These are phyloP conservation scores for Chamaenerion angustifolium DNA, from an alignment of 345 rosid species.

Conservation along the genomic window DNA sequence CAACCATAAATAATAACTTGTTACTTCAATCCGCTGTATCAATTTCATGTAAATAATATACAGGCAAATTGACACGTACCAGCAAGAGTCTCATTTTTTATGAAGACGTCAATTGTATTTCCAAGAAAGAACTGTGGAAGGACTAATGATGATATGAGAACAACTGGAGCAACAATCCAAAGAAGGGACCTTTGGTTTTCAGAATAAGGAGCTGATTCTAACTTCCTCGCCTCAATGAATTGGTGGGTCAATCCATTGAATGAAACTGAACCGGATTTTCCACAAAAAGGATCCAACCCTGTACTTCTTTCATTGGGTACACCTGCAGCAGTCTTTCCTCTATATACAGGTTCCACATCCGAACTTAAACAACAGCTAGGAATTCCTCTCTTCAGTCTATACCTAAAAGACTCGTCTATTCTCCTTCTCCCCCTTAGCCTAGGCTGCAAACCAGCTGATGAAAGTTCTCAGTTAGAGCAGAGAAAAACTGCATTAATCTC, in stretches of 20 bases:
- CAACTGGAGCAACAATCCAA: conserved; percentile 66
- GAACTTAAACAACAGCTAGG: conserved; percentile 22
- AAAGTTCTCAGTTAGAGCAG: background rate
- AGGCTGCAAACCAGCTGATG: conserved; percentile 15
- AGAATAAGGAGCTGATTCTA: conserved; percentile 54
- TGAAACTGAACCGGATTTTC: conserved; percentile 74
- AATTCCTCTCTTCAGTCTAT: conserved; percentile 15
- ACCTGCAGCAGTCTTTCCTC: conserved; percentile 6
- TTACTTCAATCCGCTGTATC: too few species aligned
- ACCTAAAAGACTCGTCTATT: conserved; percentile 1
- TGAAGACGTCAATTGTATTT: conserved; percentile 30
- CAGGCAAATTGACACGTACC: conserved; percentile 13
- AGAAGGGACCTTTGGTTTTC: conserved; percentile 53
- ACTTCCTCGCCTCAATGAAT: conserved; percentile 53
- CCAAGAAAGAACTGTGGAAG: conserved; percentile 64
- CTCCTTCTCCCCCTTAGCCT: conserved; percentile 2
- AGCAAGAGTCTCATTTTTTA: conserved; percentile 36
- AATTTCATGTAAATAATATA: background rate
- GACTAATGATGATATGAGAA: conserved; percentile 45
- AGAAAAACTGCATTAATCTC: background rate
- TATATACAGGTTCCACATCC: conserved; percentile 10
- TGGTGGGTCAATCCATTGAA: conserved; percentile 64
- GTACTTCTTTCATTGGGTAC: conserved; percentile 13
- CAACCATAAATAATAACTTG: background rate
- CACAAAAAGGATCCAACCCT: conserved; percentile 50